phyloP scores from a whole-genome alignment of 2,329 filamentous ascomycete species.

The Penicillium sp. region DNA sequence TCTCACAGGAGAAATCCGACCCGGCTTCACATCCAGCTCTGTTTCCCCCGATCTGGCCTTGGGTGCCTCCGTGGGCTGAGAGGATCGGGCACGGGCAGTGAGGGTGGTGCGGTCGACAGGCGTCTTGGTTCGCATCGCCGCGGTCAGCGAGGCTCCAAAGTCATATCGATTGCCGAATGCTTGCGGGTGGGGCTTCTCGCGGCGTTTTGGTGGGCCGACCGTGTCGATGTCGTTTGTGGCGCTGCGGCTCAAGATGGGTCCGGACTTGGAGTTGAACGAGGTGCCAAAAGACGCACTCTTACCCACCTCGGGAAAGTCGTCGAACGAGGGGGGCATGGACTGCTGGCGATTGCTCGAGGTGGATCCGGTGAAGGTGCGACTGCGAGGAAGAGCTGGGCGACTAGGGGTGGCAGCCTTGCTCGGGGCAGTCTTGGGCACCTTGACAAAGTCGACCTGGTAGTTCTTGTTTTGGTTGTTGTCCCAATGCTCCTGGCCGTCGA shows the following conservation, averaged over 20 bases:
- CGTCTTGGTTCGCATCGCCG: constrained; percentile 62
- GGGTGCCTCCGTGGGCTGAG: constrained; percentile 22
- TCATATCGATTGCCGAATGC: constrained; percentile 92
- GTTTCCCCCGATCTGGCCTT: constrained; percentile 9
- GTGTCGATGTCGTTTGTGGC: constrained; percentile 61
- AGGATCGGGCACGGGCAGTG: constrained; percentile 52
- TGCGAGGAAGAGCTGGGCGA: constrained; percentile 58
- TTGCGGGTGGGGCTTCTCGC: constrained; percentile 51
- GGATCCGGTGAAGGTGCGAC: constrained; percentile 52
- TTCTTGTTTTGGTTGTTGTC: constrained; percentile 86
- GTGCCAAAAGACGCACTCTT: constrained; percentile 53
- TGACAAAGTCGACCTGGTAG: constrained; percentile 89
- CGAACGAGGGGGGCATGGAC: constrained; percentile 51
- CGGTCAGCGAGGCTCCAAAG: constrained; percentile 84
- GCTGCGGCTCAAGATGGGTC: constrained; percentile 67
- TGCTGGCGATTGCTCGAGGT: constrained; percentile 43
- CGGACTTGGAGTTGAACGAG: constrained; percentile 57
- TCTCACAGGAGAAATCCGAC: constrained; percentile 17
- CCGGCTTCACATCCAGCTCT: constrained; percentile 8
- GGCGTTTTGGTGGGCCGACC: constrained; percentile 46
- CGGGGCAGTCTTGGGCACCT: constrained; percentile 61
- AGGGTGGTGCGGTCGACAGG: constrained; percentile 59
- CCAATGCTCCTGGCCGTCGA: constrained; percentile 83
- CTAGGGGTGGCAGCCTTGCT: constrained; percentile 47
- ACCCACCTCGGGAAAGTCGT: constrained; percentile 62